Evolutionary conservation across 495 filamentous ascomycete genomes (phyloP), one percentile per base, ranked within the genome.

Genomic region (Penicillium samsonianum): DNA sequence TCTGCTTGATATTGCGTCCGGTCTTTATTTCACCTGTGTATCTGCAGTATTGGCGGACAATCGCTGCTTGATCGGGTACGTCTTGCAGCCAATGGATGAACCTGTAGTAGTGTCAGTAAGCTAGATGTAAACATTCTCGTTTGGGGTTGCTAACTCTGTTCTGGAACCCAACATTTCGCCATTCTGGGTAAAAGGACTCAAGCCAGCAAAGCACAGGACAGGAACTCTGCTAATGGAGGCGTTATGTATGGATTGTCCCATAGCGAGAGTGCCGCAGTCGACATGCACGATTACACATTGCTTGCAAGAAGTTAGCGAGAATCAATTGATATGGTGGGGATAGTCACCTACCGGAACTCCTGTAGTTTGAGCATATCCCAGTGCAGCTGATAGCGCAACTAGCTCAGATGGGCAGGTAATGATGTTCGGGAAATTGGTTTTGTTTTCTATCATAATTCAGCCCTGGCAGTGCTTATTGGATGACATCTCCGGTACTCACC

Each of bases 381-480:
- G 89, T 20, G 92, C 92, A 84, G 93, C 94, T 41, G 91, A 95
- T 60, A 96, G 82, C 14, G 92, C 92, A 11, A 96, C 92, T 87
- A 96, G 92, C 86, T 94, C 91, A 53, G 92, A 92, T 0, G 90
- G 91, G 70, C 91, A 96, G 41, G 91, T 96, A 63, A 96, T 88
- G 60, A 96, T 89, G 22, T 78, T 81, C 22, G 91, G 92, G 58
- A 95, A 95, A 81, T 58, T 73, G 60, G 50, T 71, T 72, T 65
- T 78, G 72, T 62, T 76, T 73, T 53, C 64, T 66, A 16, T 26
- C 35, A 17, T 10, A 11, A 26, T 8, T 52, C 0, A 57, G 38
- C 26, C n/a, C 3, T 33, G 31, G 3, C 4, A n/a, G n/a, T 25
- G 23, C 23, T 20, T 31, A 30, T 14, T 3, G 22, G 17, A 33